Percentiles rank a stretch among this genome's conserved stretches.
phyloP scores from a whole-genome alignment of 2,329 filamentous ascomycete species.

The Paradendryphiella salina region DNA sequence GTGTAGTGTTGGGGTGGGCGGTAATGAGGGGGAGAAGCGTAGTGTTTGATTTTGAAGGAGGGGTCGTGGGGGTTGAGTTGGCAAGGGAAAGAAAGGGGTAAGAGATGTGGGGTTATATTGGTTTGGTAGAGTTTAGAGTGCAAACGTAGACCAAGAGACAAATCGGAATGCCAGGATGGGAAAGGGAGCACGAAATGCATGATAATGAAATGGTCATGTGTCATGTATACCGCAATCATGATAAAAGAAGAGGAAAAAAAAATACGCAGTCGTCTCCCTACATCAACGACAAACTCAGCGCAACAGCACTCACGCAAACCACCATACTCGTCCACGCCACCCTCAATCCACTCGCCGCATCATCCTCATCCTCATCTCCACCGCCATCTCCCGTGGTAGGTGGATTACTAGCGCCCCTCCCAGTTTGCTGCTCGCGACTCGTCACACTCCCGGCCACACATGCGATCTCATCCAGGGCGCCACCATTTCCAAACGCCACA shows the following conservation, averaged over 20 bases:
- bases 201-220: too few relatives aligned
- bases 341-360: slow-evolving; percentile 21
- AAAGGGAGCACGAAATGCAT: too few relatives aligned
- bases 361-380: slow-evolving; percentile 5
- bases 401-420: slow-evolving; percentile 31
- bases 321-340: slow-evolving; percentile 17
- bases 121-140: not conserved
- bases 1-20: slow-evolving; percentile 23
- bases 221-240: not conserved
- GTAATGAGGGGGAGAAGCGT: slow-evolving; percentile 21
- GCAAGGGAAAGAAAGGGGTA: not conserved
- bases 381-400: slow-evolving; percentile 7
- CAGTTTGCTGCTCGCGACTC: slow-evolving; percentile 31
- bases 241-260: not conserved
- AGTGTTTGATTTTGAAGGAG: slow-evolving; percentile 18
- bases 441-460: slow-evolving; percentile 40
- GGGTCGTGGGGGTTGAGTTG: slow-evolving; percentile 16
- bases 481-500: slow-evolving; percentile 35
- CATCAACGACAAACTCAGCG: slow-evolving; percentile 6
- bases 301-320: slow-evolving; percentile 17
- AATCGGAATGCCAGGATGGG: too few relatives aligned
- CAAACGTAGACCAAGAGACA: too few relatives aligned
- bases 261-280: not conserved
- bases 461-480: slow-evolving; percentile 30
- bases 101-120: not conserved